phyloP scores from a whole-genome alignment of 768 basidiomycete genomes.

The Termitomyces heimii region DNA sequence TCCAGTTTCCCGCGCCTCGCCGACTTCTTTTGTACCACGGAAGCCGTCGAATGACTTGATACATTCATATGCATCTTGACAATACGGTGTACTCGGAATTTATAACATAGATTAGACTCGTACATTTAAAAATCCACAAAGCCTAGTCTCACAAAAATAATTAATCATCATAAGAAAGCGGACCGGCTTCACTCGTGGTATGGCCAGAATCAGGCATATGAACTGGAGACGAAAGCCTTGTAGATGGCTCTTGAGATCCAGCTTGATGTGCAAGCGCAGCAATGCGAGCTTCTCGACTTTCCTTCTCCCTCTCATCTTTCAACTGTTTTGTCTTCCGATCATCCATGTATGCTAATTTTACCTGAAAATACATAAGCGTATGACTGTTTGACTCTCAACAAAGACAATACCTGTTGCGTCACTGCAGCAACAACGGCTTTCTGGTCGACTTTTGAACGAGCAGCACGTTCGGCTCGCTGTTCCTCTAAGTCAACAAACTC shows the following conservation, averaged over 20 bases:
- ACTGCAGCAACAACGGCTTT: conserved; percentile 52
- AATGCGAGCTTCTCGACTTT: conserved; percentile 37
- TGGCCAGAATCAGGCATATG: conserved; percentile 35
- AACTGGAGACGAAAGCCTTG: conserved; percentile 10
- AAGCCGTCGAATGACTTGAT: neutral
- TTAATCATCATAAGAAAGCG: conserved; percentile 15
- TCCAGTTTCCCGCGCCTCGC: too few relatives aligned
- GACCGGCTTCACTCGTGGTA: conserved; percentile 19
- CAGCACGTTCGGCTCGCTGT: conserved; percentile 41
- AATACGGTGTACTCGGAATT: neutral
- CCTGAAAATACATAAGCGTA: conserved; percentile 31
- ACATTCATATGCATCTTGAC: neutral
- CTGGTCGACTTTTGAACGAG: conserved; percentile 44
- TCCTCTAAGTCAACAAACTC: conserved; percentile 54
- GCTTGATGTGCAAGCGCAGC: conserved; percentile 18
- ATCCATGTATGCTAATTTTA: conserved; percentile 75
- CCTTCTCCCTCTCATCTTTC: conserved; percentile 54
- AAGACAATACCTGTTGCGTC: conserved; percentile 45
- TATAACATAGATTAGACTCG: neutral
- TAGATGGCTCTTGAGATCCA: conserved; percentile 7
- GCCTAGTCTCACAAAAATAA: neutral
- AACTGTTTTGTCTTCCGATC: conserved; percentile 58
- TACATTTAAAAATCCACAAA: neutral
- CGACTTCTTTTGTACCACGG: neutral
- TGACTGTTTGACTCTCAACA: neutral